Percentiles rank a stretch among this genome's conserved stretches.
phyloP scores from a whole-genome alignment of 257 asterid genomes.

The Solanum chmielewskii region DNA sequence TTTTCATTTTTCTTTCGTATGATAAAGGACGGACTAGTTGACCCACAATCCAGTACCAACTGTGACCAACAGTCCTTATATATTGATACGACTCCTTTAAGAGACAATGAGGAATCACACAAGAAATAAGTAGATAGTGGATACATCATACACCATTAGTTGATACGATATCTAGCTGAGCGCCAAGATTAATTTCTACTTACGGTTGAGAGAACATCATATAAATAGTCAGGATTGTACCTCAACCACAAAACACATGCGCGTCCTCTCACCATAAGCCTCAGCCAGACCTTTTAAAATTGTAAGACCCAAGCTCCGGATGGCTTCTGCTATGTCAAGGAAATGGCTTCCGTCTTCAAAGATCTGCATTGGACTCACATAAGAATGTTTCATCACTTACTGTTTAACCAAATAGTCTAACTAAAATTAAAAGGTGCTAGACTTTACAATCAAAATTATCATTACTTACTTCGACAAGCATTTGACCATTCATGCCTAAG shows the following conservation, averaged over 20 bases:
- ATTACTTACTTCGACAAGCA: slow-evolving; percentile 73
- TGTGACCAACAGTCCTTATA: background rate
- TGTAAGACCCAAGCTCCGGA: slow-evolving; percentile 73
- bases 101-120: background rate
- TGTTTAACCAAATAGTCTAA: background rate
- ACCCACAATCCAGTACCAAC: background rate
- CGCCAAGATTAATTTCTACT: background rate
- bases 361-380: background rate
- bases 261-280: slow-evolving; percentile 51
- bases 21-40: background rate
- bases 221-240: slow-evolving; percentile 22
- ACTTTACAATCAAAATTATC: background rate
- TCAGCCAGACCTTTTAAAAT: slow-evolving; percentile 80
- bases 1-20: background rate
- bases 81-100: background rate
- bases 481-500: slow-evolving; percentile 65
- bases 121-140: background rate
- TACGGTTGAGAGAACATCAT: background rate
- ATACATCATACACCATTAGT: background rate
- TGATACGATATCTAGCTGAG: background rate
- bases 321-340: slow-evolving; percentile 76
- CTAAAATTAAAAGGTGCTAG: background rate
- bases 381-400: background rate
- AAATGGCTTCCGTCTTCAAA: slow-evolving; percentile 63
- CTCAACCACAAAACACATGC: slow-evolving; percentile 93